phyloP scores from a whole-genome alignment of 1,284 basidiomycete genomes.

The Cutaneotrichosporon sp. region DNA sequence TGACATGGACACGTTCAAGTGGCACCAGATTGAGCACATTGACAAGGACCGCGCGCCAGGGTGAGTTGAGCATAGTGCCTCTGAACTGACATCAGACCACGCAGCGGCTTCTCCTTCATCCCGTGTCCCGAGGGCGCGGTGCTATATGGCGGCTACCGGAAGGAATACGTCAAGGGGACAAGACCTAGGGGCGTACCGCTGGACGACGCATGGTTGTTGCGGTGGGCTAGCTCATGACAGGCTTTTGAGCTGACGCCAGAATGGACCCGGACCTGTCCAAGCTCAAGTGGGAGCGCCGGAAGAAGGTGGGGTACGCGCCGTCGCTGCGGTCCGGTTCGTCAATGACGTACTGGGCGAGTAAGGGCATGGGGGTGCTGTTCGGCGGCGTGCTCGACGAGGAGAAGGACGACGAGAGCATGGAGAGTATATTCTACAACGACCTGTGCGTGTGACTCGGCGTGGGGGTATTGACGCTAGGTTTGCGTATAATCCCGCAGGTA shows the following conservation, averaged over 20 bases:
- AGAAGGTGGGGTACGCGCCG: conserved; percentile 70
- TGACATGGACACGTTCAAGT: conserved; percentile 79
- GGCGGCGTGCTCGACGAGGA: conserved; percentile 91
- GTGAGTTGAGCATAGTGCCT: conserved; percentile 11
- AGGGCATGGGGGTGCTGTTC: conserved; percentile 70
- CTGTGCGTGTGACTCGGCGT: conserved; percentile 52
- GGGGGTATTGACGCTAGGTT: conserved; percentile 54
- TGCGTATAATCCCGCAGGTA: conserved; percentile 71
- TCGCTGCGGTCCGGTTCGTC: conserved; percentile 55
- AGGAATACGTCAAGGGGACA: conserved; percentile 84
- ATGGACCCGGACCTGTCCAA: conserved; percentile 53
- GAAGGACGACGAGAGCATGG: conserved; percentile 74
- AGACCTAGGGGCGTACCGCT: conserved; percentile 78
- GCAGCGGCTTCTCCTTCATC: conserved; percentile 83
- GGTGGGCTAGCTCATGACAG: conserved; percentile 48
- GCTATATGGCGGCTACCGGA: conserved; percentile 87
- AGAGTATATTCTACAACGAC: conserved; percentile 80
- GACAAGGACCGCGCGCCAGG: conserved; percentile 62
- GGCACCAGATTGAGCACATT: conserved; percentile 71
- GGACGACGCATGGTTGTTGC: conserved; percentile 88
- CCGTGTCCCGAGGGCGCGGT: conserved; percentile 73
- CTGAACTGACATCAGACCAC: conserved; percentile 56
- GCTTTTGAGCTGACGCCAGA: conserved; percentile 28
- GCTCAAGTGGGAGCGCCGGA: conserved; percentile 79
- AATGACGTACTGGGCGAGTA: conserved; percentile 50